A percentile compares a stretch with the other conserved stretches of the same genome.
Conservation (phyloP, 306 rosid species). For the Phaseolus lunatus region DNA sequence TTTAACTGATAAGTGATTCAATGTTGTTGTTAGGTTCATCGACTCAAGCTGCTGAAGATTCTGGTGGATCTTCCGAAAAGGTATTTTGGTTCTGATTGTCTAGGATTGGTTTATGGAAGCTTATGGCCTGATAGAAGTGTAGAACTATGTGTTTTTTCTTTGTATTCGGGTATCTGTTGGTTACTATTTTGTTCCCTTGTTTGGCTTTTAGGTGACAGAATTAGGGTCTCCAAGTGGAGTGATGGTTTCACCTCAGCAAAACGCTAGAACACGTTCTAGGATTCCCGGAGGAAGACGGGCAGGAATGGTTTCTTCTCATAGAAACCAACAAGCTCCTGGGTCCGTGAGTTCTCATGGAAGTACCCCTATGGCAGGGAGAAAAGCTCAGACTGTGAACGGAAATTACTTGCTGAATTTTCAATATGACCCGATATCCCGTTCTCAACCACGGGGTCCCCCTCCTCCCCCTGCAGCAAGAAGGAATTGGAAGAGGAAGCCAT, state of each 20-base stretch:
- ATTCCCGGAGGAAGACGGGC: slow-evolving; percentile 56
- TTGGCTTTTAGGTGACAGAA: slow-evolving; percentile 62
- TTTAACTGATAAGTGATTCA: not conserved
- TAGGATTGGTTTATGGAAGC: slow-evolving; percentile 9
- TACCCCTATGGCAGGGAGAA: slow-evolving; percentile 65
- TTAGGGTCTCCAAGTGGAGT: slow-evolving; percentile 48
- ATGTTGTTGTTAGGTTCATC: slow-evolving; percentile 58
- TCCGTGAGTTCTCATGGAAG: slow-evolving; percentile 60
- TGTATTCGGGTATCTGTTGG: not conserved
- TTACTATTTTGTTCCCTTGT: slow-evolving; percentile 20
- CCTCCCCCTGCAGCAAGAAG: slow-evolving; percentile 83
- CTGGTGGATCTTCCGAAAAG: slow-evolving; percentile 69
- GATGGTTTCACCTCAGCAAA: slow-evolving; percentile 53
- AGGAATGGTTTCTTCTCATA: slow-evolving; percentile 45
- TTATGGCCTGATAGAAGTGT: not conserved
- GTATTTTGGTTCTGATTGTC: slow-evolving; percentile 46
- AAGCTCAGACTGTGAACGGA: slow-evolving; percentile 71
- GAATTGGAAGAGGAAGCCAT: slow-evolving; percentile 76
- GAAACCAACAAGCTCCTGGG: slow-evolving; percentile 53
- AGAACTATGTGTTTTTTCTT: not conserved
- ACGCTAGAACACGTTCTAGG: slow-evolving; percentile 52
- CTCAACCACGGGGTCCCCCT: slow-evolving; percentile 82
- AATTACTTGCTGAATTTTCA: slow-evolving; percentile 94
- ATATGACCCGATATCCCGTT: slow-evolving; percentile 83
- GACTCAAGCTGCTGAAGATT: slow-evolving; percentile 55